phyloP scores from a whole-genome alignment of 768 basidiomycete species.

The Kwoniella heveanensis region DNA sequence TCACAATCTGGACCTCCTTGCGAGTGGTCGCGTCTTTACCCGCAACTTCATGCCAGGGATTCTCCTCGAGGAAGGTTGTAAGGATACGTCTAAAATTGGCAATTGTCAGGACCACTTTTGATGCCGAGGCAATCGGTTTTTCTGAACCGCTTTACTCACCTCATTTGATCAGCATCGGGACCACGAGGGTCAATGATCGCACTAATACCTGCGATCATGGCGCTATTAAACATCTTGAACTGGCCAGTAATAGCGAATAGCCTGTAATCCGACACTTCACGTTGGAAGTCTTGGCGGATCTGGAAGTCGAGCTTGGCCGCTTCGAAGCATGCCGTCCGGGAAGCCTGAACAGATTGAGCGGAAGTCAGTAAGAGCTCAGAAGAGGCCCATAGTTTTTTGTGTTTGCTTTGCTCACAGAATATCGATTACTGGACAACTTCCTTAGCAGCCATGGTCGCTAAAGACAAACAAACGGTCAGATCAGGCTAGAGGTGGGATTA shows the following conservation, averaged over 20 bases:
- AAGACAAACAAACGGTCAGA: constrained; percentile 59
- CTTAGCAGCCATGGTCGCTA: constrained; percentile 87
- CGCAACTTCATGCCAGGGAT: constrained; percentile 45
- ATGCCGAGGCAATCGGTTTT: constrained; percentile 3
- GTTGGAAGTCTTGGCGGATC: constrained; percentile 53
- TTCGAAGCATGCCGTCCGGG: constrained; percentile 84
- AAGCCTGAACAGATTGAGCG: constrained; percentile 60
- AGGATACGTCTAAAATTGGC: constrained; percentile 40
- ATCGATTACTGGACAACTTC: constrained; percentile 76
- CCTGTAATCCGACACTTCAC: constrained; percentile 45
- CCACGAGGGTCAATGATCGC: constrained; percentile 54
- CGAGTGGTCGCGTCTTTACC: constrained; percentile 51
- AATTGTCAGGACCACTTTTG: background rate
- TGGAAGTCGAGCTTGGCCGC: constrained; percentile 86
- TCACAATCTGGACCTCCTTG: constrained; percentile 54
- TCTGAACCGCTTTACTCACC: constrained; percentile 19
- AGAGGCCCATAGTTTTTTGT: background rate
- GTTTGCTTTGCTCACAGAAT: constrained; percentile 76
- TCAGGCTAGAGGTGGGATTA: background rate
- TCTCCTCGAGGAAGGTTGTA: constrained; percentile 52
- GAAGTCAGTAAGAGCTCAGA: background rate
- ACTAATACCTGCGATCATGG: constrained; percentile 55
- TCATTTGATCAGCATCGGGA: constrained; percentile 53
- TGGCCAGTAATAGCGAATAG: constrained; percentile 43
- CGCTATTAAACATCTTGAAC: constrained; percentile 54